Evolutionary conservation across 2,329 filamentous ascomycete genomes (phyloP).

Genomic region (Trematosphaeria pertusa): DNA sequence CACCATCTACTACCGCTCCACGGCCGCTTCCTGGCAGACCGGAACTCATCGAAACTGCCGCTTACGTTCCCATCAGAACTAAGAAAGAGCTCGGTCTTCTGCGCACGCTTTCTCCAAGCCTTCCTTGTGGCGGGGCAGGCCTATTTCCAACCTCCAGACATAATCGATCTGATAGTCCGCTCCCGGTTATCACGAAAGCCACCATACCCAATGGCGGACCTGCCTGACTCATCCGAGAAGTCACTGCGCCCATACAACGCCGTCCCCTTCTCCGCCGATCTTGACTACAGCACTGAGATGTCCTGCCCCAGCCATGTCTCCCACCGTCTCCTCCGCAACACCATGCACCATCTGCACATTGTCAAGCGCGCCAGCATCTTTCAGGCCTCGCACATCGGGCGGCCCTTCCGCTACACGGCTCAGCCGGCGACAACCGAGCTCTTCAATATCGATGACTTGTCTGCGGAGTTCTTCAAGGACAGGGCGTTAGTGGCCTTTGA

Average conservation of each 20-base stretch:
- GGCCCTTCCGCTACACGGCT: background rate
- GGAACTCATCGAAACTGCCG: conserved; percentile 18
- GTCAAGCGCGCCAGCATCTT: conserved; percentile 18
- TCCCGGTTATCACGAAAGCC: conserved; percentile 9
- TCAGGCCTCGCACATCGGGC: conserved; percentile 5
- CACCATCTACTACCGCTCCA: conserved; percentile 30
- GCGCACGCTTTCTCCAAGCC: conserved; percentile 20
- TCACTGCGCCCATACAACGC: conserved; percentile 9
- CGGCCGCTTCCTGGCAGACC: conserved; percentile 21
- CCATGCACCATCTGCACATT: conserved; percentile 12
- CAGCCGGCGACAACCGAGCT: background rate
- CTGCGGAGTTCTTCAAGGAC: conserved; percentile 10
- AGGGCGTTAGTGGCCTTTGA: conserved; percentile 16
- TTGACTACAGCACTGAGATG: background rate
- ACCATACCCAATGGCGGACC: conserved; percentile 19
- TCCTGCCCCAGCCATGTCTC: background rate
- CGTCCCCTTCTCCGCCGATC: conserved; percentile 4
- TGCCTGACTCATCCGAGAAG: conserved; percentile 16
- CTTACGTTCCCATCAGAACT: conserved; percentile 26
- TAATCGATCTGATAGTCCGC: conserved; percentile 32
- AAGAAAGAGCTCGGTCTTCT: conserved; percentile 4
- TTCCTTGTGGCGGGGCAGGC: conserved; percentile 28
- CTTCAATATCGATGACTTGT: conserved; percentile 12
- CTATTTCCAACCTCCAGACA: conserved; percentile 34
- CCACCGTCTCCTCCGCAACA: background rate